A percentile compares a stretch with the other conserved stretches of the same genome.
Conservation (phyloP, 2,329 filamentous ascomycete genomes). For the Stemphylium beticola region DNA sequence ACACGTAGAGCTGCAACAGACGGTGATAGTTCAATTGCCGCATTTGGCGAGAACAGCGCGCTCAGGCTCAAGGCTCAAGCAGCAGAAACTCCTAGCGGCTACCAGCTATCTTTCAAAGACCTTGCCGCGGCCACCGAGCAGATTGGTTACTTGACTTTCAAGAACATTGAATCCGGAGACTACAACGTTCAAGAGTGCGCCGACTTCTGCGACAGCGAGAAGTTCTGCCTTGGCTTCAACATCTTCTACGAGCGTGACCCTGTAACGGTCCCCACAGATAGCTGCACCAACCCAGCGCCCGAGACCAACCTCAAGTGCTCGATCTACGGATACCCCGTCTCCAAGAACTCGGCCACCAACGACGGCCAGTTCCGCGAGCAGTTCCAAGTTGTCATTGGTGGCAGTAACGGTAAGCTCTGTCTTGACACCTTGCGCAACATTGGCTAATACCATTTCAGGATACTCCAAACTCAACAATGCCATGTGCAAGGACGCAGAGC, state of each 20-base stretch:
- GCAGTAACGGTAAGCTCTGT: conserved; percentile 27
- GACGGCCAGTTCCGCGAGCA: conserved; percentile 29
- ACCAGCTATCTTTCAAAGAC: conserved; percentile 26
- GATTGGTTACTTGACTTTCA: conserved; percentile 38
- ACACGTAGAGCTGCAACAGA: not conserved
- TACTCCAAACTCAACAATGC: conserved; percentile 30
- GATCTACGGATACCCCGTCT: conserved; percentile 37
- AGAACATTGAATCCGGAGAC: conserved; percentile 21
- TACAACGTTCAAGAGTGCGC: conserved; percentile 28
- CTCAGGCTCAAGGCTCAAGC: conserved; percentile 16
- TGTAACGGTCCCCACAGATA: too few species aligned
- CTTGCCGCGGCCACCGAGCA: conserved; percentile 25
- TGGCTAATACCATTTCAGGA: conserved; percentile 2
- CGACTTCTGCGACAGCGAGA: conserved; percentile 29
- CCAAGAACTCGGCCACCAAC: conserved; percentile 25
- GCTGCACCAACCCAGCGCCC: conserved; percentile 27
- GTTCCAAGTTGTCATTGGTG: conserved; percentile 37
- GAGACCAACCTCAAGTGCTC: conserved; percentile 38
- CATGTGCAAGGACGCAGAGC: conserved; percentile 7
- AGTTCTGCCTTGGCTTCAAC: conserved; percentile 39
- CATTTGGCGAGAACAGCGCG: conserved; percentile 5
- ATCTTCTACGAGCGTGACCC: conserved; percentile 39
- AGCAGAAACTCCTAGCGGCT: conserved; percentile 23
- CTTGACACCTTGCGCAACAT: not conserved
- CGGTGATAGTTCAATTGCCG: conserved; percentile 3